Percentiles rank a stretch among this genome's conserved stretches.
These are phyloP conservation scores for Primulina huaijiensis DNA, from an alignment of 257 asterid genomes.

Conservation along the genomic window DNA sequence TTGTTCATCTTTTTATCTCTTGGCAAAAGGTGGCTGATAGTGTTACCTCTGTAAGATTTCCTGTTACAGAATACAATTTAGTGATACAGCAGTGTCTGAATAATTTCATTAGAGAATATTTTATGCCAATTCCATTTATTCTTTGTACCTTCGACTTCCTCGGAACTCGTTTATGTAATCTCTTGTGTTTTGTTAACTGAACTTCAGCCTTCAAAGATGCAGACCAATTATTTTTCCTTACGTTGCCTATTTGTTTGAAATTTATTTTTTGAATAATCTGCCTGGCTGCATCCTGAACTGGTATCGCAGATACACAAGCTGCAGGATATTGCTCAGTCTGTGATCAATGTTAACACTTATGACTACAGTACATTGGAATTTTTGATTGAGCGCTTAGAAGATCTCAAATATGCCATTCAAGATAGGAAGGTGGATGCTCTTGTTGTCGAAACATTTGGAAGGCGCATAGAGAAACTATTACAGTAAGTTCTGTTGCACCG, in stretches of 20 bases:
- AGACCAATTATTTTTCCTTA: neutral
- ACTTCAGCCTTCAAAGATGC: neutral
- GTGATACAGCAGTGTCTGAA: neutral
- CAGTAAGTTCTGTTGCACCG: constrained; percentile 63
- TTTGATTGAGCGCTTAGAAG: constrained; percentile 75
- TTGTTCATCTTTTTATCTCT: neutral
- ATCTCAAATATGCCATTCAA: constrained; percentile 78
- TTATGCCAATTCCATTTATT: neutral
- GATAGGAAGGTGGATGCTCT: constrained; percentile 98
- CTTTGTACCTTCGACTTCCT: neutral
- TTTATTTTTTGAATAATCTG: constrained; percentile 18
- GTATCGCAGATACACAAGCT: constrained; percentile 71
- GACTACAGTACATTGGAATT: constrained; percentile 76
- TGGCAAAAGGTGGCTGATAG: neutral
- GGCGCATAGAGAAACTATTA: constrained; percentile 88
- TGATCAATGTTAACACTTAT: constrained; percentile 57
- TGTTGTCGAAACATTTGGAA: constrained; percentile 94
- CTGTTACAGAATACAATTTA: neutral
- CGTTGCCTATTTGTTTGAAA: neutral
- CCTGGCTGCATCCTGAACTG: constrained; percentile 35
- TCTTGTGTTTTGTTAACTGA: neutral
- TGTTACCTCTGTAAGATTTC: neutral
- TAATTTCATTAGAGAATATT: neutral
- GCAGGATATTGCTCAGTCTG: constrained; percentile 74
- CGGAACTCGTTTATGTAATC: neutral